Base-by-base conservation (phyloP, 1,284 basidiomycete species). In the Austroboletus niveus region DNA sequence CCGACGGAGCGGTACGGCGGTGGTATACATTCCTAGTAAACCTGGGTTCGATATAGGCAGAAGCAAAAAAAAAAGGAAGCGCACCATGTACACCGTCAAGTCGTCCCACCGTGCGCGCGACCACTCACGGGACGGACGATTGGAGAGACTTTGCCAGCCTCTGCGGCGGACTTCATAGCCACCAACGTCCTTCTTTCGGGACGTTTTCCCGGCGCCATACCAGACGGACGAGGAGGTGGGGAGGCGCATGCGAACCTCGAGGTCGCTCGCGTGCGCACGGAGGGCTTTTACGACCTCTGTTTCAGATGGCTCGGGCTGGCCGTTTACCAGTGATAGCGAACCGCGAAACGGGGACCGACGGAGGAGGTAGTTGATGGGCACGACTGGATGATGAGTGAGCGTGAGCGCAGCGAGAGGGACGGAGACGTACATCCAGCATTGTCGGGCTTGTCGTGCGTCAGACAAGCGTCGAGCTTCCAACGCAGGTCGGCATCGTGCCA, bases 11-110 rank as follows among this genome's bases (percentile, higher is more conserved):
- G 77, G 58, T 78, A 73, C 30, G 72, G 65, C 0, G 66, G 59
- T 0, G 89, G 88, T n/a, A 89, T 77, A 53, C 80, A 81, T 71
- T 91, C 89, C 89, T 91, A 53, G 15, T n/a, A 8, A 20, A 39
- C n/a, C n/a, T 10, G 15, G 32, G 51, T 53, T 12, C 54, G 45
- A 48, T 24, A 34, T 42, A 20, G 20, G n/a, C 22, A 44, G 5
- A n/a, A 4, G 32, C 20, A 10, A 53, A 44, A 15, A 44, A 15
- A 6, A 39, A 12, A 40, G 58, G 78, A 54, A 58, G 89, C 47
- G n/a, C 4, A 65, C 89, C 59, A 89, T 63, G 60, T 91, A 91
- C 3, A 87, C 59, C 0, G 83, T 87, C 48, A 76, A 60, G 3
- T 72, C 62, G 12, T 86, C 78, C 88, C 88, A 89, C 20, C 80